Base-by-base conservation (phyloP, 306 rosid genomes). In the Trifolium repens region DNA sequence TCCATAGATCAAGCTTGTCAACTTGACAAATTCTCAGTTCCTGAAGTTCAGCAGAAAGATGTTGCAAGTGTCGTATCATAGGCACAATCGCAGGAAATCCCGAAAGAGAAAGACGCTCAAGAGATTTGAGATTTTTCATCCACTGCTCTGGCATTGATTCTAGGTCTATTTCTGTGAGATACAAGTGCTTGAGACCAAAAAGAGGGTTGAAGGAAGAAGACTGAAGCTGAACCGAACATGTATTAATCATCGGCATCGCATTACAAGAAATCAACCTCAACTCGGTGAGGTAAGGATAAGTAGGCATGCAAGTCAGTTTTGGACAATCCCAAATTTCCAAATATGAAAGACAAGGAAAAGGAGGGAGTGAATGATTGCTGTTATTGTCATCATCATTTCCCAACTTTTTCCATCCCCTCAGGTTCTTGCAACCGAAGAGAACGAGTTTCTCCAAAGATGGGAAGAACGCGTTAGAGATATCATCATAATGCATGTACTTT, bases 101-200 rank as follows among this genome's bases (percentile, higher is more conserved):
- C 3, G 46, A 62, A 62, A 62, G 44, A 34, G 24, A 34, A 3
- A 62, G 67, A 34, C 24, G 44, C 67, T 62, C 46, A 62, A 62
- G 67, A 62, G 44, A 62, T 62, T 37, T 62, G 46, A 62, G 67
- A 62, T 62, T 62, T 34, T 62, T 62, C 67, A 62, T 62, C 67
- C 46, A 62, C 67, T 62, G 24, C 13, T 62, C 46, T 62, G 46
- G 67, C 67, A 62, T 62, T 62, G 26, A 12, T 34, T 62, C 67
- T 34, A 62, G 22, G 46, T 62, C 67, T 62, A 62, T 62, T 62
- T 62, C 46, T 8, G 67, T 34, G 67, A 62, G 67, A n/a, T 62
- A 62, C 67, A 62, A 34, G 8, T 62, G 46, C 67, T 34, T 62
- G 44, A 62, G 67, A 26, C 67, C 67, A n/a, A 1, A 32, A 34